Evolutionary conservation across 345 rosid species (phyloP).

Genomic region (Eucalyptus tenuipes): DNA sequence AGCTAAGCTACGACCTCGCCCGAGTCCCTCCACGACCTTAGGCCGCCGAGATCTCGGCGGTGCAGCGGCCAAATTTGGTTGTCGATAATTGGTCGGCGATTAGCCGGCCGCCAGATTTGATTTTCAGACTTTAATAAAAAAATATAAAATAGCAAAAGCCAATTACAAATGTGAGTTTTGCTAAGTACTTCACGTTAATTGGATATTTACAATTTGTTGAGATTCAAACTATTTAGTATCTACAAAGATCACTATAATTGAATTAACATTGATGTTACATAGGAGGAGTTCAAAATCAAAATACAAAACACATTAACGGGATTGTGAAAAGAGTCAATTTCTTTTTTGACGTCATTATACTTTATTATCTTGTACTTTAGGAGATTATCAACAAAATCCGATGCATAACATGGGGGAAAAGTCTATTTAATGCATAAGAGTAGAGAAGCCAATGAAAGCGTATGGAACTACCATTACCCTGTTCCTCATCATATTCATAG

Average conservation of each 20-base stretch:
- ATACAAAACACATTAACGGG: not conserved
- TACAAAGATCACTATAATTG: not conserved
- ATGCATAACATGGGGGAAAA: not conserved
- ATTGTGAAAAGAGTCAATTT: not conserved
- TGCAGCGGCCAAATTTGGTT: no score
- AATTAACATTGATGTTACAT: not conserved
- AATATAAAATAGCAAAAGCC: no score
- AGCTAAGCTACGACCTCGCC: no score
- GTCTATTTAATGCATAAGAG: not conserved
- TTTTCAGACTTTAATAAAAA: no score
- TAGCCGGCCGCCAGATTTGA: no score
- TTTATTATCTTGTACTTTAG: not conserved
- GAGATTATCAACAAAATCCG: not conserved
- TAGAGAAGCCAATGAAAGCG: not conserved
- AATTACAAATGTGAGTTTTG: no score
- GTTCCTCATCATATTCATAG: not conserved
- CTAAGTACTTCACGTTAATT: not conserved
- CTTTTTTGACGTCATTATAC: not conserved
- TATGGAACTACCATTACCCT: not conserved
- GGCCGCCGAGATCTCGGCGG: no score
- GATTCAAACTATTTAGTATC: not conserved
- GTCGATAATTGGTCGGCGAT: no score
- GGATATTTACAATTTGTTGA: not conserved
- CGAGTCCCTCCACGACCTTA: no score
- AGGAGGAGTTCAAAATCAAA: not conserved